Percentiles rank a stretch among this genome's conserved stretches.
Evolutionary conservation across 169 alveolate genomes (phyloP).

Genomic region (Plasmodium vivax): DNA sequence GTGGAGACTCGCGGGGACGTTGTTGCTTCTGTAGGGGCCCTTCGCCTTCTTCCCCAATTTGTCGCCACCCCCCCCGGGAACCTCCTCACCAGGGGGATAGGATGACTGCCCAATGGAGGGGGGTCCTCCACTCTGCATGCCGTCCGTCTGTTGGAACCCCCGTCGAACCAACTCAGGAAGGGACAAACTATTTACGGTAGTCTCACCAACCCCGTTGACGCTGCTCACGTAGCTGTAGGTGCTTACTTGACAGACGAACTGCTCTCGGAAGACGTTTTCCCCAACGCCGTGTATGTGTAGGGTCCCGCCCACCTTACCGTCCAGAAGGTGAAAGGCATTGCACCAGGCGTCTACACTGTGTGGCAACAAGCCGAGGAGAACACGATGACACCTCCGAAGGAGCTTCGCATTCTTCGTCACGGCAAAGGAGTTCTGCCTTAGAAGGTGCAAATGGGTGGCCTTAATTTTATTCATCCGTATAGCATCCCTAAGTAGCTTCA

Average conservation of each 20-base stretch:
- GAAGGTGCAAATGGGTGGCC: not conserved
- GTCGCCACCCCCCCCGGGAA: not conserved
- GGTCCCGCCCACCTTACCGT: conserved; percentile 77
- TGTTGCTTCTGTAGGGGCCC: not conserved
- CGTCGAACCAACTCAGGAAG: not conserved
- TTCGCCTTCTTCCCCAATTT: not conserved
- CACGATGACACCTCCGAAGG: conserved; percentile 75
- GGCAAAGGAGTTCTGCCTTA: conserved; percentile 28
- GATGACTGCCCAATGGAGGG: not conserved
- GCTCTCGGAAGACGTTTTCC: not conserved
- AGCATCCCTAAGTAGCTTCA: conserved; percentile 14
- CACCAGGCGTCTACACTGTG: conserved; percentile 79
- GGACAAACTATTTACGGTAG: not conserved
- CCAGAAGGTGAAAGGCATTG: conserved; percentile 77
- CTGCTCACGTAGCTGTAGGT: conserved; percentile 16
- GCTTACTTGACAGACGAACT: not conserved
- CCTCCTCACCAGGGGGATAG: not conserved
- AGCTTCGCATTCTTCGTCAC: conserved; percentile 69
- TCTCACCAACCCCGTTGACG: not conserved
- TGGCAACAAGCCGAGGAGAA: conserved; percentile 83
- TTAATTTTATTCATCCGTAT: conserved; percentile 22
- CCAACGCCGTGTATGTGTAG: conserved; percentile 81
- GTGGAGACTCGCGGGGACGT: conserved; percentile 4
- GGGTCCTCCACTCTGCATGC: not conserved
- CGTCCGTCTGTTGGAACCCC: not conserved